phyloP scores from a whole-genome alignment of 306 rosid species.

The Quercus cerris region DNA sequence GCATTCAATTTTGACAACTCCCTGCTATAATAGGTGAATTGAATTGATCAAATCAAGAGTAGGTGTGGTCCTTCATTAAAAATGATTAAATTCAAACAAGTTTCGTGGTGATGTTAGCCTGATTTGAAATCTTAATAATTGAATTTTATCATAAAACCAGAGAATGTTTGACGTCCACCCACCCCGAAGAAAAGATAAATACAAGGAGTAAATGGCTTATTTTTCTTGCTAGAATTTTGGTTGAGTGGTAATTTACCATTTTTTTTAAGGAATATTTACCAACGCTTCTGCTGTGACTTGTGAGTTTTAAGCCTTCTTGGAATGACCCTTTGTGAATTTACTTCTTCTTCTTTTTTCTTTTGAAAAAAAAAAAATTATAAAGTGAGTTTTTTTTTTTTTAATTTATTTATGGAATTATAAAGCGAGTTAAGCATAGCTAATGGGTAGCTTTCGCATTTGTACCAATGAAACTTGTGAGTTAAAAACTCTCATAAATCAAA shows the following conservation, averaged over 20 bases:
- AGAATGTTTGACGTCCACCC: too few relatives aligned
- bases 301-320: too few relatives aligned
- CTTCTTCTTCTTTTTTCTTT: background rate
- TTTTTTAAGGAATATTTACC: too few relatives aligned
- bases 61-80: background rate
- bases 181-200: background rate
- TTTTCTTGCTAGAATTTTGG: too few relatives aligned
- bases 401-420: too few relatives aligned
- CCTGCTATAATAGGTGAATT: background rate
- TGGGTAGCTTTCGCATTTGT: background rate
- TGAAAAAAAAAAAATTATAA: background rate
- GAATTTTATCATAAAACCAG: too few relatives aligned
- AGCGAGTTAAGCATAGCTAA: too few relatives aligned
- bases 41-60: conserved; percentile 20
- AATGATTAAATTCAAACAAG: background rate
- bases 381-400: too few relatives aligned
- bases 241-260: too few relatives aligned
- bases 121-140: background rate
- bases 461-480: background rate
- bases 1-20: background rate
- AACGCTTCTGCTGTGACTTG: too few relatives aligned
- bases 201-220: too few relatives aligned
- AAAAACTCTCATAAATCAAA: background rate
- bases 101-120: background rate
- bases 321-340: too few relatives aligned